phyloP scores from a whole-genome alignment of 257 asterid species.

The Knoxia roxburghii region DNA sequence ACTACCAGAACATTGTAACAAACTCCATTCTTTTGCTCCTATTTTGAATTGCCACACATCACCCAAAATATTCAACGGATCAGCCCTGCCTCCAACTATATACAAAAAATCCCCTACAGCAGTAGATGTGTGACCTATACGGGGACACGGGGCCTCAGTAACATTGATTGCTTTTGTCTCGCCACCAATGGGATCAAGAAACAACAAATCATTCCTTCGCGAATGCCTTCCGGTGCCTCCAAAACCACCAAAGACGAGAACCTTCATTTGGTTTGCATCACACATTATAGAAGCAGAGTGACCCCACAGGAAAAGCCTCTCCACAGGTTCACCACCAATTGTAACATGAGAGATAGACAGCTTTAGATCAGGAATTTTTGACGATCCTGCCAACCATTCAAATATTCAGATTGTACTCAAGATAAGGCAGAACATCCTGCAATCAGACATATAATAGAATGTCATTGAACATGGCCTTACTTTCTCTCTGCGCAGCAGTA shows the following conservation, averaged over 20 bases:
- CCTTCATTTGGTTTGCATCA: slow-evolving; percentile 32
- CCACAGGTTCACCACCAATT: slow-evolving; percentile 60
- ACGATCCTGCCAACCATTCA: slow-evolving; percentile 80
- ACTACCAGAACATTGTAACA: slow-evolving; percentile 62
- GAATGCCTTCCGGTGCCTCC: slow-evolving; percentile 95
- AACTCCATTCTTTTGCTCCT: slow-evolving; percentile 55
- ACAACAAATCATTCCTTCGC: slow-evolving; percentile 64
- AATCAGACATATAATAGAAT: slow-evolving; percentile 38
- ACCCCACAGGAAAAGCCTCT: slow-evolving; percentile 93
- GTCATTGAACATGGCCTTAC: slow-evolving; percentile 23
- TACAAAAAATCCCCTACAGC: slow-evolving; percentile 54
- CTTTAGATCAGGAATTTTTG: slow-evolving; percentile 27
- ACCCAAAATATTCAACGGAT: slow-evolving; percentile 66
- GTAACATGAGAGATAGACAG: slow-evolving; percentile 42
- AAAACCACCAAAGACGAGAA: slow-evolving; percentile 86
- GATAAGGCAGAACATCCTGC: slow-evolving; percentile 71
- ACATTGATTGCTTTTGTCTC: slow-evolving; percentile 41
- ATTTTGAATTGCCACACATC: slow-evolving; percentile 71
- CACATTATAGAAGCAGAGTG: slow-evolving; percentile 65
- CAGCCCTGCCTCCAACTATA: slow-evolving; percentile 92
- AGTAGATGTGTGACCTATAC: slow-evolving; percentile 80
- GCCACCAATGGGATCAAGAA: slow-evolving; percentile 50
- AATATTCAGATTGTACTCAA: slow-evolving; percentile 79
- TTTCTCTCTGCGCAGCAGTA: slow-evolving; percentile 15
- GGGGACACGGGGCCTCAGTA: slow-evolving; percentile 67